Evolutionary conservation across 2,329 filamentous ascomycete species (phyloP).

Genomic region (Basipetospora chlamydospora): DNA sequence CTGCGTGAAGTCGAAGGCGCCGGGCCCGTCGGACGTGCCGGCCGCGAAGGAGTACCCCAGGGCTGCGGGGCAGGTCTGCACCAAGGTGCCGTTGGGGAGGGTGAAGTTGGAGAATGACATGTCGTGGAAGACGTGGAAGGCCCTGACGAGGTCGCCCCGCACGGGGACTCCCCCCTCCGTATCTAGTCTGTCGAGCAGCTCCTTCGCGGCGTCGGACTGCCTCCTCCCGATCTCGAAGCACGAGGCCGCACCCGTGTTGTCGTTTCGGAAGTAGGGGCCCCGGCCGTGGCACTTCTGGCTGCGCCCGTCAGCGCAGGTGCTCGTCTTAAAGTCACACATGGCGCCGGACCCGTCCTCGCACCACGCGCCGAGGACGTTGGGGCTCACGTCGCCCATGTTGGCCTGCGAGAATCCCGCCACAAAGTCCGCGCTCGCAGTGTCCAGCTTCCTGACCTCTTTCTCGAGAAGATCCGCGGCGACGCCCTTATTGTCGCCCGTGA

Average conservation of each 20-base stretch:
- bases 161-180: constrained; percentile 31
- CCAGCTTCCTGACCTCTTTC: constrained; percentile 41
- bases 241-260: constrained; percentile 58
- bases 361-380: constrained; percentile 75
- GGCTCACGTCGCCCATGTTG: constrained; percentile 80
- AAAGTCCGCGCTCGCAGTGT: constrained; percentile 48
- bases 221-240: constrained; percentile 63
- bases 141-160: constrained; percentile 52
- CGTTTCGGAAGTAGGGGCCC: constrained; percentile 51
- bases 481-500: constrained; percentile 87
- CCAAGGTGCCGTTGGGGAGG: constrained; percentile 56
- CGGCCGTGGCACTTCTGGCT: constrained; percentile 60
- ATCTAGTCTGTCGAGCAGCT: constrained; percentile 8
- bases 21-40: constrained; percentile 82
- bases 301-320: constrained; percentile 61
- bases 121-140: constrained; percentile 75
- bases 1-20: constrained; percentile 86
- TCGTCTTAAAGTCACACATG: constrained; percentile 63
- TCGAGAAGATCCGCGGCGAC: constrained; percentile 78
- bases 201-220: constrained; percentile 48
- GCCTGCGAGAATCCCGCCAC: constrained; percentile 88
- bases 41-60: constrained; percentile 87
- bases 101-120: constrained; percentile 62
- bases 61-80: constrained; percentile 69
- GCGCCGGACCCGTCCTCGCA: constrained; percentile 72